Percentiles rank a stretch among this genome's conserved stretches.
Conservation (phyloP, 2,329 filamentous ascomycete species). For the Fusarium avenaceum region DNA sequence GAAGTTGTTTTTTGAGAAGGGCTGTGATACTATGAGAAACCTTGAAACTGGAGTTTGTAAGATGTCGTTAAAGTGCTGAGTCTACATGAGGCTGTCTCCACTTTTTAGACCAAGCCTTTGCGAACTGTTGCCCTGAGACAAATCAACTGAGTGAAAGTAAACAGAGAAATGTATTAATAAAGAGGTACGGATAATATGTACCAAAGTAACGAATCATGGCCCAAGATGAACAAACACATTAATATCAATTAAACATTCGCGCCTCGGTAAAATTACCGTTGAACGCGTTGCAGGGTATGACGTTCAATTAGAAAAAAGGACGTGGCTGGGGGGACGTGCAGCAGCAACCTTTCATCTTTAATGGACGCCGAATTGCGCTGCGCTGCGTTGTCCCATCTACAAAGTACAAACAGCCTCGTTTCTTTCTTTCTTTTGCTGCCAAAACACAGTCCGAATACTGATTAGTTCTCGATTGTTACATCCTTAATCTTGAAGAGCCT, state of each 20-base stretch:
- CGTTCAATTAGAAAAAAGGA: constrained; percentile 28
- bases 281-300: constrained; percentile 20
- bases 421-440: neutral
- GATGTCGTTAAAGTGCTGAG: neutral
- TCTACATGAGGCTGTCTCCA: neutral
- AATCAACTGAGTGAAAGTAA: neutral
- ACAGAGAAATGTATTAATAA: neutral
- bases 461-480: neutral
- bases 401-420: constrained; percentile 8
- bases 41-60: no score
- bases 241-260: neutral
- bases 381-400: constrained; percentile 16
- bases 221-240: neutral
- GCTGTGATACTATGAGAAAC: no score
- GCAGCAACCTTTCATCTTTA: constrained; percentile 14
- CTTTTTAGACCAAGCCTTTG: neutral
- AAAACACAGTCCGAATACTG: neutral
- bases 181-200: neutral
- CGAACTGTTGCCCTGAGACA: neutral
- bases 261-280: constrained; percentile 7
- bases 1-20: no score
- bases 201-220: neutral
- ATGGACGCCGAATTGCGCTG: constrained; percentile 6
- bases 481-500: neutral
- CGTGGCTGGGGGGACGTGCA: constrained; percentile 37